Conservation (phyloP, 768 basidiomycete species). For the Sarcodon sp. region DNA sequence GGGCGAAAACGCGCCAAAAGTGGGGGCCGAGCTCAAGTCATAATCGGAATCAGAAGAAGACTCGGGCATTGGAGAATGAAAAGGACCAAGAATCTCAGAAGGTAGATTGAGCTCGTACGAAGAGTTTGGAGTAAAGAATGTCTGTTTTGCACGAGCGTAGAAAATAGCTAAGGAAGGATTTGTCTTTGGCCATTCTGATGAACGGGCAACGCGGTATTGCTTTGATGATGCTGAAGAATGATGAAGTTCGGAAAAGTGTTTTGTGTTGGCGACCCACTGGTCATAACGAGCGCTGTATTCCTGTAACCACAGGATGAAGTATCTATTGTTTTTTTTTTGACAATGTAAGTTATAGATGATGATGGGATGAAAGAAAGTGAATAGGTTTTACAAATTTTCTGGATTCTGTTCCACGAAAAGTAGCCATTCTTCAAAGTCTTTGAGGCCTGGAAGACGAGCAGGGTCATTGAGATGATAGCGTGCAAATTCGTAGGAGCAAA, state of each 20-base stretch:
- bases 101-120: conserved; percentile 63
- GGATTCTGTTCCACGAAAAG: conserved; percentile 65
- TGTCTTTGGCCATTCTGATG: conserved; percentile 8
- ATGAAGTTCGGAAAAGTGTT: conserved; percentile 3
- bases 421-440: conserved; percentile 59
- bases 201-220: background rate
- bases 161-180: conserved; percentile 47
- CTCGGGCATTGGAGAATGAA: conserved; percentile 9
- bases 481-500: conserved; percentile 2
- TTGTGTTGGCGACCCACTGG: conserved; percentile 23
- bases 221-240: background rate
- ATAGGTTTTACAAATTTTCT: conserved; percentile 51
- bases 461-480: background rate
- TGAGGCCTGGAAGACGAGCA: conserved; percentile 13
- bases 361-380: background rate
- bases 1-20: conserved; percentile 8
- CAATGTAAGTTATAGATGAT: background rate
- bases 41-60: background rate
- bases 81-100: conserved; percentile 44
- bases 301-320: conserved; percentile 72
- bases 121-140: conserved; percentile 64
- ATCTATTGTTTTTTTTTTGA: conserved; percentile 25
- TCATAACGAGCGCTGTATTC: conserved; percentile 49
- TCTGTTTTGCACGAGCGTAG: conserved; percentile 69
- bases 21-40: background rate